These are phyloP conservation scores for Leptomonas seymouri DNA, from an alignment of 208 protist genomes.

Conservation along the genomic window DNA sequence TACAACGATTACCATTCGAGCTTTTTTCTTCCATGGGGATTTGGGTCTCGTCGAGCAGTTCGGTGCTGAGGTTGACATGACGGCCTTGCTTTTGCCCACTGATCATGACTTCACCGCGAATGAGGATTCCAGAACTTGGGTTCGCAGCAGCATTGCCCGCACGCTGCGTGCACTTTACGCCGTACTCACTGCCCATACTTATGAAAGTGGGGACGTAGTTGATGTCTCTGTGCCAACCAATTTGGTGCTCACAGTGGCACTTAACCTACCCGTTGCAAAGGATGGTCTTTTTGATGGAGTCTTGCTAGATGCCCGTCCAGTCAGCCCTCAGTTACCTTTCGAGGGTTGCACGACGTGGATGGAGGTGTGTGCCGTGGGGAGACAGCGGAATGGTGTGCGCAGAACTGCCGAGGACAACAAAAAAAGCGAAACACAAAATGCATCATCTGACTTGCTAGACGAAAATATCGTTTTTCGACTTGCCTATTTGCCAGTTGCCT, in stretches of 20 bases:
- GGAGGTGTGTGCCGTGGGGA: conserved; percentile 34
- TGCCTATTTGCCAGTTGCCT: conserved; percentile 25
- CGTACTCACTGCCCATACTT: background rate
- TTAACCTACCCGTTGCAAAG: background rate
- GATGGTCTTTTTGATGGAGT: conserved; percentile 10
- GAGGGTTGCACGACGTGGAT: conserved; percentile 29
- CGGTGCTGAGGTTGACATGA: conserved; percentile 25
- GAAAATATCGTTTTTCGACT: conserved; percentile 29
- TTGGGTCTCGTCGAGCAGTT: conserved; percentile 31
- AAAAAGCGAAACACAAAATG: background rate
- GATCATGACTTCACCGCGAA: background rate
- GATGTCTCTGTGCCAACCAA: conserved; percentile 1
- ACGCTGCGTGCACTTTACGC: conserved; percentile 9
- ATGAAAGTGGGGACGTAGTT: background rate
- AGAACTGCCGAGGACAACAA: background rate
- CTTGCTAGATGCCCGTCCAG: conserved; percentile 31
- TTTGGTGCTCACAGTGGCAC: conserved; percentile 18
- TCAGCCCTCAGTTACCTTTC: conserved; percentile 28
- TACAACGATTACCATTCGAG: conserved; percentile 14
- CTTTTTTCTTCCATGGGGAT: conserved; percentile 24
- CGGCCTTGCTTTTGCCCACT: background rate
- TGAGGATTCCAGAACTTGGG: conserved; percentile 2
- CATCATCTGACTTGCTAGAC: background rate
- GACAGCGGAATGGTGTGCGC: conserved; percentile 3
- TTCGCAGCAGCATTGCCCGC: conserved; percentile 1